Evolutionary conservation across 1,284 basidiomycete genomes (phyloP).

Genomic region (Puccinia coronata): DNA sequence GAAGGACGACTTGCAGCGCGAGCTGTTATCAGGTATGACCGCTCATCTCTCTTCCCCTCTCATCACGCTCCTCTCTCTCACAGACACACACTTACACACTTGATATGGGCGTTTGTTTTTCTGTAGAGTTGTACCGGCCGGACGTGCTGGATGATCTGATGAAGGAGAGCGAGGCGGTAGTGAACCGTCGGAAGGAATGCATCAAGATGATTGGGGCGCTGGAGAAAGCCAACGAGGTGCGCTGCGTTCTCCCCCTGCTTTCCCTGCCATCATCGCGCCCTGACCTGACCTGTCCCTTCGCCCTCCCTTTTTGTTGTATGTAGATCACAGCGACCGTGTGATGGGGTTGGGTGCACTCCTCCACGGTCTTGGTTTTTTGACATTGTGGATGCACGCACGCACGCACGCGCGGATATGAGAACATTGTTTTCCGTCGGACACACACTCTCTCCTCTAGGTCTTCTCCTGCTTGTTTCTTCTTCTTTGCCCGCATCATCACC

Average conservation of each 20-base stretch:
- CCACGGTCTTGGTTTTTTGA: not conserved
- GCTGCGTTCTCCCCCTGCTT: not conserved
- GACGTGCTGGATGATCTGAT: constrained; percentile 87
- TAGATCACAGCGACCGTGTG: constrained; percentile 35
- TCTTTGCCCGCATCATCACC: no score
- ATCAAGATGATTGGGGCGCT: constrained; percentile 82
- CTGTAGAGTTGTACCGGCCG: constrained; percentile 76
- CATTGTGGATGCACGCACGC: no score
- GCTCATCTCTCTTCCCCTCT: not conserved
- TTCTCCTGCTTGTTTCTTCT: no score
- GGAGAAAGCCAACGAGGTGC: constrained; percentile 80
- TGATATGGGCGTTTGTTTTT: not conserved
- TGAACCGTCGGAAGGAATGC: constrained; percentile 81
- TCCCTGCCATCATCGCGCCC: not conserved
- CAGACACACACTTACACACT: not conserved
- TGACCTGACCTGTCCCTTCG: not conserved
- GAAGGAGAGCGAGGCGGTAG: constrained; percentile 75
- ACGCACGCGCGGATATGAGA: no score
- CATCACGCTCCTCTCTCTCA: not conserved
- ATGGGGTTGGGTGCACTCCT: not conserved
- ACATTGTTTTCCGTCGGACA: not conserved
- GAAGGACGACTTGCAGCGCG: constrained; percentile 88
- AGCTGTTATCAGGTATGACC: constrained; percentile 66
- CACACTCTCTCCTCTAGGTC: no score
- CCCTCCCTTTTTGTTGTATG: not conserved